phyloP scores from a whole-genome alignment of 805 yeast species.

The Cyberlindnera sargentensis region DNA sequence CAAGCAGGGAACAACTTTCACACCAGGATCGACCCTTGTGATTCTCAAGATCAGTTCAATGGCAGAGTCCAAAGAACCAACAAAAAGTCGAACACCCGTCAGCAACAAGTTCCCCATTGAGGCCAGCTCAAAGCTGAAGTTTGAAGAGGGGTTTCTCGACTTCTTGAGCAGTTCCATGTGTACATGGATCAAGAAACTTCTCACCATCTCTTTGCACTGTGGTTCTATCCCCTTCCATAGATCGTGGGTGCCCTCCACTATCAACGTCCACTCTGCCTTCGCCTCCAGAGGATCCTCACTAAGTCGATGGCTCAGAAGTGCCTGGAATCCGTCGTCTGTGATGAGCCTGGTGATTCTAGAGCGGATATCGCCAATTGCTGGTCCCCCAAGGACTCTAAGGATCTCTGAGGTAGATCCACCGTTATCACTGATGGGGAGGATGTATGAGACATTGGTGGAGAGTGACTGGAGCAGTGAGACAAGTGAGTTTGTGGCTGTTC shows the following conservation, averaged over 20 bases:
- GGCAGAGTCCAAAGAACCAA: constrained; percentile 81
- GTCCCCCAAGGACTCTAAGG: constrained; percentile 82
- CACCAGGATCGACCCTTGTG: constrained; percentile 44
- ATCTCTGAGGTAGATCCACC: constrained; percentile 95
- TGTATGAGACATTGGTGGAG: constrained; percentile 44
- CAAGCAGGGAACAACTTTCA: constrained; percentile 69
- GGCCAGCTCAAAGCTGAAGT: constrained; percentile 70
- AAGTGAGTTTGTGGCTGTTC: constrained; percentile 81
- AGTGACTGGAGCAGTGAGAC: constrained; percentile 48
- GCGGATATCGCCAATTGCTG: constrained; percentile 90
- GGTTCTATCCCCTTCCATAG: constrained; percentile 58
- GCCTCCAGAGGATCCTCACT: constrained; percentile 45
- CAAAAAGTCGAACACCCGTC: constrained; percentile 73
- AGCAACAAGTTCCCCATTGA: constrained; percentile 80
- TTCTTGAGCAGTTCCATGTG: constrained; percentile 71
- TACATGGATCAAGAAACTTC: constrained; percentile 73
- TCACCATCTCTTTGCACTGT: constrained; percentile 57
- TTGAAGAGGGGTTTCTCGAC: constrained; percentile 45
- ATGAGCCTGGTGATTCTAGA: constrained; percentile 73
- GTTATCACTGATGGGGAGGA: constrained; percentile 83
- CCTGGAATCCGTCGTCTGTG: constrained; percentile 38
- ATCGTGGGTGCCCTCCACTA: constrained; percentile 73
- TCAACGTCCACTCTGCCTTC: constrained; percentile 61
- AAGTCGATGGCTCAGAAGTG: constrained; percentile 45
- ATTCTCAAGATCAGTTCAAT: constrained; percentile 67